Evolutionary conservation across 2,329 filamentous ascomycete species (phyloP).

Genomic region (Microsporum audouinii): DNA sequence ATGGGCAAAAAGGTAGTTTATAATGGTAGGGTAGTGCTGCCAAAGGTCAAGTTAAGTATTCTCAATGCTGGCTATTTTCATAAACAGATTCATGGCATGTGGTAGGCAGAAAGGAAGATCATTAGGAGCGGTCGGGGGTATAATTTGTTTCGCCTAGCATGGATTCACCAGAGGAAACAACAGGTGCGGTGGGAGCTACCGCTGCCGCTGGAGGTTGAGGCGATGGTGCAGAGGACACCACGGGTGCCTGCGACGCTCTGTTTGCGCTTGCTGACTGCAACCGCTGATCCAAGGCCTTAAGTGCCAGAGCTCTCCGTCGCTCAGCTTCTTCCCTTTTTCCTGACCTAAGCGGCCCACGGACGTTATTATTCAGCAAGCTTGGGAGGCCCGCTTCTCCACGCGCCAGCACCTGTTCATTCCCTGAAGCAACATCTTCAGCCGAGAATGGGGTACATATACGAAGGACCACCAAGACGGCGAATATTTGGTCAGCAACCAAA

Average conservation of each 20-base stretch:
- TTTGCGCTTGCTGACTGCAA: slow-evolving; percentile 67
- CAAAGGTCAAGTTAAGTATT: not conserved
- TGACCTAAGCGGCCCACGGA: slow-evolving; percentile 34
- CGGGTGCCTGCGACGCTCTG: slow-evolving; percentile 30
- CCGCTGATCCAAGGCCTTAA: slow-evolving; percentile 85
- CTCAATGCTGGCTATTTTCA: not conserved
- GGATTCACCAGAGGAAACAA: slow-evolving; percentile 42
- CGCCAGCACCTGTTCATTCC: slow-evolving; percentile 58
- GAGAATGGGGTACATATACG: slow-evolving; percentile 78
- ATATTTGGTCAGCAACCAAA: slow-evolving; percentile 61
- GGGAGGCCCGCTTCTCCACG: slow-evolving; percentile 51
- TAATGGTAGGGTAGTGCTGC: not conserved
- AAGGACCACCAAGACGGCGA: slow-evolving; percentile 60
- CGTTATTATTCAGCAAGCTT: slow-evolving; percentile 43
- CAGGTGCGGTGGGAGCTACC: slow-evolving; percentile 43
- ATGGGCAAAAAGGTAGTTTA: not conserved
- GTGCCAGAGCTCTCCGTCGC: slow-evolving; percentile 71
- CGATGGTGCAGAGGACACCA: slow-evolving; percentile 34
- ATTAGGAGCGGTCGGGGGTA: slow-evolving; percentile 47
- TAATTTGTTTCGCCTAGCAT: slow-evolving; percentile 62
- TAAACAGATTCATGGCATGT: not conserved
- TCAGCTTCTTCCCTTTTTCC: slow-evolving; percentile 84
- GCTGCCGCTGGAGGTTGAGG: slow-evolving; percentile 38
- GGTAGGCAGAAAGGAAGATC: not conserved
- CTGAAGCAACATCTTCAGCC: slow-evolving; percentile 62